A percentile compares a stretch with the other conserved stretches of the same genome.
Conservation (phyloP, 495 filamentous ascomycete species). For the Aspergillus cavernicola region DNA sequence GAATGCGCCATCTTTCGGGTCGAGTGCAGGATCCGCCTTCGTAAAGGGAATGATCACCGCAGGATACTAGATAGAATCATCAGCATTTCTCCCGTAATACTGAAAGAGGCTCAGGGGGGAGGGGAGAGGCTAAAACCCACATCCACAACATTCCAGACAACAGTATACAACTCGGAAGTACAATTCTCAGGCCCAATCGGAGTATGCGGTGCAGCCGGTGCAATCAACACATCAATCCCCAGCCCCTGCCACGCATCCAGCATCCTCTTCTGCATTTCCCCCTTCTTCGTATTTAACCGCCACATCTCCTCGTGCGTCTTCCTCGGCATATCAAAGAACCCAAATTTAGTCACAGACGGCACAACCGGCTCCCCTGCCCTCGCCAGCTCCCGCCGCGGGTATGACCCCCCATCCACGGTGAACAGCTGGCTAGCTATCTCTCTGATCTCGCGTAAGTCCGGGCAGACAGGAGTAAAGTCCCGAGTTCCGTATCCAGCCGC, state of each 20-base stretch:
- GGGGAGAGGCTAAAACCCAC: background rate
- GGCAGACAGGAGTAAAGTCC: background rate
- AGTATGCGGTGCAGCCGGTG: background rate
- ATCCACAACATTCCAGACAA: constrained; percentile 1
- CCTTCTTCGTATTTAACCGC: background rate
- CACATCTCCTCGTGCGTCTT: constrained; percentile 4
- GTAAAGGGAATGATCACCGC: background rate
- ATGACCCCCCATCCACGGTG: background rate
- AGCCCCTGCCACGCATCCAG: background rate
- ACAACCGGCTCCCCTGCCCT: constrained; percentile 1
- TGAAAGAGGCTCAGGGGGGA: background rate
- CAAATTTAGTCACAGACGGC: background rate
- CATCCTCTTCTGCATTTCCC: background rate
- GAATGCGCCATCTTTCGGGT: background rate
- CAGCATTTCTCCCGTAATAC: background rate
- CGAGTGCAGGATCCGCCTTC: background rate
- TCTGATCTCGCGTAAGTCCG: background rate
- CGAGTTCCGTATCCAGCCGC: background rate
- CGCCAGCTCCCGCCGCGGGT: background rate
- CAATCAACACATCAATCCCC: background rate
- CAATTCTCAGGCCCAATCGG: background rate
- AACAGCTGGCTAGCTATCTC: background rate
- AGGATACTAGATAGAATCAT: background rate
- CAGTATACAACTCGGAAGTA: background rate
- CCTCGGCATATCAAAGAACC: background rate